phyloP scores from a whole-genome alignment of 306 rosid species.

The Geum urbanum region DNA sequence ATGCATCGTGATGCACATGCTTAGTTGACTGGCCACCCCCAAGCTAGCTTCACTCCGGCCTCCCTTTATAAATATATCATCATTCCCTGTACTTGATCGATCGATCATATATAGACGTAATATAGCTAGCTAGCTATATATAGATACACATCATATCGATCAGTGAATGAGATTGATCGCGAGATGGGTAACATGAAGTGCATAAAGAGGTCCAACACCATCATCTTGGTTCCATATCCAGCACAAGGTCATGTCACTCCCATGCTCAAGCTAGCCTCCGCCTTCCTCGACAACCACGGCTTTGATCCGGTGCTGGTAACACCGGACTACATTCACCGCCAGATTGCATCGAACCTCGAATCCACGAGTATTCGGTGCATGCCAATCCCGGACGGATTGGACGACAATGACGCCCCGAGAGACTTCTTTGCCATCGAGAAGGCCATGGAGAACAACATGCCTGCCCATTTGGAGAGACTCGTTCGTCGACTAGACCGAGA shows the following conservation, averaged over 20 bases:
- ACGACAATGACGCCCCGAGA: conserved; percentile 18
- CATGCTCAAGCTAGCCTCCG: conserved; percentile 62
- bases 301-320: conserved; percentile 43
- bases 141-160: too few relatives aligned
- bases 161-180: too few relatives aligned
- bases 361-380: conserved; percentile 22
- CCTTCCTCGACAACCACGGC: conserved; percentile 34
- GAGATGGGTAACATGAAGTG: conserved; percentile 31
- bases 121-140: too few relatives aligned
- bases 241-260: conserved; percentile 90
- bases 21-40: neutral
- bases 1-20: conserved; percentile 7
- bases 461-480: conserved; percentile 36
- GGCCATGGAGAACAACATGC: conserved; percentile 64
- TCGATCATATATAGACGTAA: too few relatives aligned
- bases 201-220: conserved; percentile 24
- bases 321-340: conserved; percentile 41
- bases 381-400: conserved; percentile 39
- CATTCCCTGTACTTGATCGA: too few relatives aligned
- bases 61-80: neutral
- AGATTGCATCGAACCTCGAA: conserved; percentile 16
- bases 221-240: conserved; percentile 73
- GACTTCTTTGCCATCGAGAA: conserved; percentile 68
- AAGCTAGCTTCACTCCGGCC: too few relatives aligned
- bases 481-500: conserved; percentile 19